Base-by-base conservation (phyloP, 768 basidiomycete species). In the Thelephora aurantiotincta region DNA sequence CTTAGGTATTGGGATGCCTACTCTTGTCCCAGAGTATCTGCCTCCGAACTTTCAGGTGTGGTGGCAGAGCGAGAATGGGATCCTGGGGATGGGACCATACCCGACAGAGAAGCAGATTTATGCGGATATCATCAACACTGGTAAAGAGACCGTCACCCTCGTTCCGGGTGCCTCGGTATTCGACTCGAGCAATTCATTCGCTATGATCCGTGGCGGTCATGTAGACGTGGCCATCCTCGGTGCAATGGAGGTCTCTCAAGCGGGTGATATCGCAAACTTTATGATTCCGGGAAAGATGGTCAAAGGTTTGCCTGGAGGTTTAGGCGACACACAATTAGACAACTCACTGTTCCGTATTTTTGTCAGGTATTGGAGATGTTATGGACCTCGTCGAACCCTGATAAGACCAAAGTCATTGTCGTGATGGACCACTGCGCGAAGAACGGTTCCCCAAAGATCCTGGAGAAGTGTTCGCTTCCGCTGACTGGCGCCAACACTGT, bases 381-480 rank as follows among this genome's bases (percentile, higher is more conserved):
- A 93, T 93, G 90, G 91, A 94, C 60, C 78, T 93, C 43, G 90
- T 94, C 92, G 50, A 96, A 94, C 66, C 93, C 92, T 1, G 90
- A 94, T 64, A 82, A 82, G 65, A 97, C 93, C 36, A 93, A 84
- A 64, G 82, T 92, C 51, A 87, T 94, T 48, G 89, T 73, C 5
- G 74, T 88, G 30, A 85, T 90, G 76, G 92, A 96, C 57, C 92
- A 94, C 65, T 77, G 78, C 58, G 82, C 88, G 41, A 91, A 89
- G 66, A 81, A 89, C 56, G 93, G 91, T 36, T 80, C 78, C 54
- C 82, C 84, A 33, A 97, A 97, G 71, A 82, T 97, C 50, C 70
- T 94, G 52, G 70, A 77, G 56, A 65, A 82, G 57, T 96, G 93
- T 57, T 66, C 69, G 2, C 75, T 97, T 42, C 93, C 93, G 13